Percentiles rank a stretch among this genome's conserved stretches.
phyloP scores from a whole-genome alignment of 1,284 basidiomycete genomes.

The Puccinia triticina region DNA sequence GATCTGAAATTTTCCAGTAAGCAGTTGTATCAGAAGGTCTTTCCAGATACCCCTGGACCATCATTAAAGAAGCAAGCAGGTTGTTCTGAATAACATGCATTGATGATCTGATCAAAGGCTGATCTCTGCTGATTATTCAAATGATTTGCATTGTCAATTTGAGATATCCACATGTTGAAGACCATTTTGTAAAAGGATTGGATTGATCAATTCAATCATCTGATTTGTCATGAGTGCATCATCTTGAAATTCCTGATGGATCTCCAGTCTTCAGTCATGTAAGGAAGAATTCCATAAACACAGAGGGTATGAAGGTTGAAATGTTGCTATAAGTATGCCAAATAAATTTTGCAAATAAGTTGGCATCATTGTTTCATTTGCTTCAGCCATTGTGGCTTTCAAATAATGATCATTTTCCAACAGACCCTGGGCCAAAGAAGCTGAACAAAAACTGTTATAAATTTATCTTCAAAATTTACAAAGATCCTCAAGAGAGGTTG shows the following conservation, averaged over 20 bases:
- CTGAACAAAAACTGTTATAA: conserved; percentile 60
- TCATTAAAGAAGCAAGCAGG: conserved; percentile 64
- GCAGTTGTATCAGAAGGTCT: conserved; percentile 64
- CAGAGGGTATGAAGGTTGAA: conserved; percentile 59
- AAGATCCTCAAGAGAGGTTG: conserved; percentile 61
- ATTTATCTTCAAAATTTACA: conserved; percentile 56
- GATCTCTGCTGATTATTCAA: conserved; percentile 62
- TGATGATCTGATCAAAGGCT: conserved; percentile 61
- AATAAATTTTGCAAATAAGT: conserved; percentile 62
- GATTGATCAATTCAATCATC: conserved; percentile 62
- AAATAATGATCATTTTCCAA: conserved; percentile 62
- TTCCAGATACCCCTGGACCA: conserved; percentile 64
- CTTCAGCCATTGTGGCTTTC: conserved; percentile 63
- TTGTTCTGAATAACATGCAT: conserved; percentile 57
- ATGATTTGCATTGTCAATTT: conserved; percentile 48
- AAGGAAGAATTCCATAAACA: conserved; percentile 62
- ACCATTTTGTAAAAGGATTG: conserved; percentile 57
- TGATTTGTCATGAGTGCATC: conserved; percentile 61
- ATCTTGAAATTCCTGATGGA: conserved; percentile 55
- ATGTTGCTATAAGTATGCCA: conserved; percentile 61
- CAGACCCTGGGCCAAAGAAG: conserved; percentile 63
- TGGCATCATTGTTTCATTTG: conserved; percentile 62
- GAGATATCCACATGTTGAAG: conserved; percentile 55
- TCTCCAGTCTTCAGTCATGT: conserved; percentile 62
- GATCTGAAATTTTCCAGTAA: conserved; percentile 60